These are phyloP conservation scores for Agaricus blazei DNA, from an alignment of 768 basidiomycete species.

Conservation along the genomic window DNA sequence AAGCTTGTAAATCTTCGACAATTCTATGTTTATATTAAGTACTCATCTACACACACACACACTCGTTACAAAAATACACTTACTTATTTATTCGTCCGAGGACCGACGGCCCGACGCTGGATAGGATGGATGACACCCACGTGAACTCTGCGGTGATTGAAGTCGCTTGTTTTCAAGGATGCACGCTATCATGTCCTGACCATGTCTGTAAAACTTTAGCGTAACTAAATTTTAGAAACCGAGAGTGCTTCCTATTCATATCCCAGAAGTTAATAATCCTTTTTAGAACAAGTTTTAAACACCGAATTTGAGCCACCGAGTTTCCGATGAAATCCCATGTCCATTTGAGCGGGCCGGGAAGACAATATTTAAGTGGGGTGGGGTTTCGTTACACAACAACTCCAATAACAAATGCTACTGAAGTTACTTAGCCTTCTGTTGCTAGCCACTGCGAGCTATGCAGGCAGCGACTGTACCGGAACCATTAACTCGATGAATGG, in stretches of 20 bases:
- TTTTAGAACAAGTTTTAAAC: background rate
- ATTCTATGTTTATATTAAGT: background rate
- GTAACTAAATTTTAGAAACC: no score
- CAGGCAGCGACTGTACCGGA: conserved; percentile 11
- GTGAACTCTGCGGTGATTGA: no score
- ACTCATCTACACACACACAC: background rate
- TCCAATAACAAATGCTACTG: background rate
- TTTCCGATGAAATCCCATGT: no score
- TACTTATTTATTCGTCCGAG: background rate
- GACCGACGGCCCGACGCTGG: no score
- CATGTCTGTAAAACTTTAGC: no score
- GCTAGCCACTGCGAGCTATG: background rate
- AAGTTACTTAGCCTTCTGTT: conserved; percentile 1
- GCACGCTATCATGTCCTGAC: no score
- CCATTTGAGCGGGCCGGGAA: background rate
- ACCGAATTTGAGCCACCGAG: background rate
- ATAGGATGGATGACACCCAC: no score
- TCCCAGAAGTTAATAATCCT: background rate
- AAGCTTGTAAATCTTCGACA: background rate
- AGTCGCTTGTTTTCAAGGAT: no score
- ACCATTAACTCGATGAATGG: conserved; percentile 17
- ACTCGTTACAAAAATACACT: background rate
- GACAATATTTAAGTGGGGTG: background rate
- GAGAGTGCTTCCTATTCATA: no score
- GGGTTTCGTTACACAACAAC: background rate